These are phyloP conservation scores for Datisca glomerata DNA, from an alignment of 306 rosid genomes.

Conservation along the genomic window DNA sequence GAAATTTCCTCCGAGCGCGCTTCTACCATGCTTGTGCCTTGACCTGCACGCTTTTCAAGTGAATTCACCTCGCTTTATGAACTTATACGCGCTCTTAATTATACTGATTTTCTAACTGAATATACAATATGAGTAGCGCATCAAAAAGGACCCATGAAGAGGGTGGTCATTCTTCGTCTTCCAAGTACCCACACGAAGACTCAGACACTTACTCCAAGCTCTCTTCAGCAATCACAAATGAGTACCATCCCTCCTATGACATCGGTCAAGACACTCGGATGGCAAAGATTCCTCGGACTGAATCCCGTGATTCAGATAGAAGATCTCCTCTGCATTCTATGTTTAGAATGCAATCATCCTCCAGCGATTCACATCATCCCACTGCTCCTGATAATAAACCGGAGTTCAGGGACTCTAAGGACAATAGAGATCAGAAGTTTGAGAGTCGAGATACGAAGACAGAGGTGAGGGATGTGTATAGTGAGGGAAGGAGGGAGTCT, in stretches of 20 bases:
- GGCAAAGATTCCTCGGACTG: conserved; percentile 45
- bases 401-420: conserved; percentile 62
- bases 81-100: too few relatives aligned
- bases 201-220: conserved; percentile 44
- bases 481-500: conserved; percentile 59
- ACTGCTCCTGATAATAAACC: conserved; percentile 36
- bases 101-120: too few relatives aligned
- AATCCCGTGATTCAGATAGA: conserved; percentile 65
- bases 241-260: conserved; percentile 53
- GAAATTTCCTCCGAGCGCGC: too few relatives aligned
- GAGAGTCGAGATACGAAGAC: conserved; percentile 65
- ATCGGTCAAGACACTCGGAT: conserved; percentile 48
- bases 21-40: too few relatives aligned
- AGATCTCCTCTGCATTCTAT: conserved; percentile 58
- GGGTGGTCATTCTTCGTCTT: conserved; percentile 42
- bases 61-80: too few relatives aligned
- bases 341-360: conserved; percentile 48
- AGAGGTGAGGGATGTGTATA: conserved; percentile 49
- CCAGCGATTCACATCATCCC: conserved; percentile 47
- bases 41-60: too few relatives aligned
- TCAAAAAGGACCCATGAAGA: conserved; percentile 80
- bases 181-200: conserved; percentile 63
- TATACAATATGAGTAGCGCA: conserved; percentile 53
- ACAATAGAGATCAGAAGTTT: conserved; percentile 43
- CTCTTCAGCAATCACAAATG: conserved; percentile 40